Percentiles rank a stretch among this genome's conserved stretches.
phyloP scores from a whole-genome alignment of 306 rosid species.

The Cercis canadensis region DNA sequence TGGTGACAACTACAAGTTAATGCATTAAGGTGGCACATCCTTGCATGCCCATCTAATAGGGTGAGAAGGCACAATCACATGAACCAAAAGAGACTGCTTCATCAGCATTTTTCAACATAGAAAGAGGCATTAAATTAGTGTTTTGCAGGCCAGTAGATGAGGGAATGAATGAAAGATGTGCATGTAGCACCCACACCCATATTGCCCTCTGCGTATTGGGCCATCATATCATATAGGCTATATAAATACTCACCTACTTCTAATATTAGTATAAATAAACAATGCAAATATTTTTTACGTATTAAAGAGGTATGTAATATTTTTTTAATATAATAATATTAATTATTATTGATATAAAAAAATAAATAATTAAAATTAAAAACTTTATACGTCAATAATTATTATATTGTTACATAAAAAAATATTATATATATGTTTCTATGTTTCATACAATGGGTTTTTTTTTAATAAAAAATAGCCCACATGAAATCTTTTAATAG shows the following conservation, averaged over 20 bases:
- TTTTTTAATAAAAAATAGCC: constrained; percentile 37
- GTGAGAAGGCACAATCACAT: constrained; percentile 40
- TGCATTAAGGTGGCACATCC: constrained; percentile 37
- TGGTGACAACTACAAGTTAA: too few species aligned
- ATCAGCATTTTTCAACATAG: constrained; percentile 40
- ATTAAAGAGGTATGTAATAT: too few species aligned
- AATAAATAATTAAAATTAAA: too few species aligned
- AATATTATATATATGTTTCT: too few species aligned
- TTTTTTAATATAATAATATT: too few species aligned
- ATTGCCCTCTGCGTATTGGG: constrained; percentile 50
- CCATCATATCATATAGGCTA: not conserved
- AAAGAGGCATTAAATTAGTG: constrained; percentile 40
- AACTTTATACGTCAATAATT: too few species aligned
- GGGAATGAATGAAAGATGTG: constrained; percentile 37
- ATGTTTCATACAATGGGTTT: constrained; percentile 5
- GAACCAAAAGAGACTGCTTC: constrained; percentile 41
- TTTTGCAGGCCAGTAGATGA: constrained; percentile 46
- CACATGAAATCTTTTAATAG: not conserved
- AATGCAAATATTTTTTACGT: too few species aligned
- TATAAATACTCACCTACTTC: constrained; percentile 31
- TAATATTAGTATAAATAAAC: constrained; percentile 18
- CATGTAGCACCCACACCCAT: constrained; percentile 44
- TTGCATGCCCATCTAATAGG: constrained; percentile 26
- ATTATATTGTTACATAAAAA: too few species aligned
- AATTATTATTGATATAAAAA: too few species aligned